phyloP scores from a whole-genome alignment of 1,139 yeast genomes.

The Magnusiomyces paraingens region DNA sequence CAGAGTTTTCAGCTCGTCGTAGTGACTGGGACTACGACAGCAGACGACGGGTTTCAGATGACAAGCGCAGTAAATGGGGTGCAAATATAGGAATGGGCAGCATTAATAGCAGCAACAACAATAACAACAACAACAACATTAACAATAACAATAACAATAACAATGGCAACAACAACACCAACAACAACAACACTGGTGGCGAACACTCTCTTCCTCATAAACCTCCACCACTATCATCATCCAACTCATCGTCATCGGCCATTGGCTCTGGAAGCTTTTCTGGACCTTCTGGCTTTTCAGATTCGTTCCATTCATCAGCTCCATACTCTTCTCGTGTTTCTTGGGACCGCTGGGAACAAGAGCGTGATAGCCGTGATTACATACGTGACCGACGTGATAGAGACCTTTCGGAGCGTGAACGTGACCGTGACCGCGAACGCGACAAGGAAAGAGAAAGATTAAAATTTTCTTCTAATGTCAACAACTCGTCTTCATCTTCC shows the following conservation, averaged over 20 bases:
- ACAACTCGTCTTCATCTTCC: background rate
- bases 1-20: slow-evolving; percentile 4
- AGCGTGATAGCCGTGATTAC: slow-evolving; percentile 5
- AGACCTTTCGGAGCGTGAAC: slow-evolving; percentile 16
- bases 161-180: background rate
- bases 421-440: slow-evolving; percentile 20
- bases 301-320: slow-evolving; percentile 1
- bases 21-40: slow-evolving; percentile 8
- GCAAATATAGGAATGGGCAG: background rate
- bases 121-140: background rate
- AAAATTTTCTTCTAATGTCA: background rate
- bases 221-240: background rate
- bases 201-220: background rate
- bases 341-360: slow-evolving; percentile 3
- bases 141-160: background rate
- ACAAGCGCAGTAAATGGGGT: slow-evolving; percentile 1
- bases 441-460: slow-evolving; percentile 7
- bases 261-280: background rate
- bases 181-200: background rate
- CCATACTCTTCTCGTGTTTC: background rate
- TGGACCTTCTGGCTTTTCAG: background rate
- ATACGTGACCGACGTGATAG: background rate
- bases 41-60: slow-evolving; percentile 2
- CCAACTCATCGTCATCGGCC: background rate
- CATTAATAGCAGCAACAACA: background rate